Evolutionary conservation across 108 stramenopile species (phyloP).

Genomic region (Poteriospumella lacustris): DNA sequence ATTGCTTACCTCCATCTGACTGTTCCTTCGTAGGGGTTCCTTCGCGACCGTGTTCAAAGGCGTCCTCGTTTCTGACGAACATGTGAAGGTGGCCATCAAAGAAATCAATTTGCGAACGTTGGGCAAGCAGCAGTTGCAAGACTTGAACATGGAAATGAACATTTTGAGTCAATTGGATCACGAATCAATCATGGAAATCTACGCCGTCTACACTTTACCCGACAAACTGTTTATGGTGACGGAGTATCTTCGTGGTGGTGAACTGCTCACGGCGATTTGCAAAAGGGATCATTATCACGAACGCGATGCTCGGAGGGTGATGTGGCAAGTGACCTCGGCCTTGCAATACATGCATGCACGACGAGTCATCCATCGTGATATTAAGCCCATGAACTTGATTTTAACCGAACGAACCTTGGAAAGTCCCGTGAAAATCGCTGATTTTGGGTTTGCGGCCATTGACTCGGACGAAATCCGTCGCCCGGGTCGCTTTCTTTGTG

Average conservation of each 20-base stretch:
- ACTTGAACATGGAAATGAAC: slow-evolving; percentile 26
- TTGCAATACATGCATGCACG: slow-evolving; percentile 35
- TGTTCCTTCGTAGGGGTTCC: neutral
- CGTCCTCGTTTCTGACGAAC: neutral
- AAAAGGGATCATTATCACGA: slow-evolving; percentile 21
- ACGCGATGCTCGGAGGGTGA: slow-evolving; percentile 21
- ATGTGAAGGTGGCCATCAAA: slow-evolving; percentile 21
- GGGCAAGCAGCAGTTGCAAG: neutral
- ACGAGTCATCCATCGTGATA: slow-evolving; percentile 37
- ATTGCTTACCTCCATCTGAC: neutral
- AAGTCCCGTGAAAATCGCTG: neutral
- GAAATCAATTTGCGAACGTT: neutral
- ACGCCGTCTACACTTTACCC: neutral
- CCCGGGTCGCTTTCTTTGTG: neutral
- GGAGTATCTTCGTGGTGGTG: slow-evolving; percentile 25
- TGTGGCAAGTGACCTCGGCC: slow-evolving; percentile 27
- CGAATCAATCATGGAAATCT: neutral
- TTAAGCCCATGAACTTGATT: slow-evolving; percentile 40
- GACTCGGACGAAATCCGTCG: neutral
- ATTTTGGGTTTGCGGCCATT: slow-evolving; percentile 21
- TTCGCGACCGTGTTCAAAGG: neutral
- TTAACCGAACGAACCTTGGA: neutral
- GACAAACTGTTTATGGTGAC: slow-evolving; percentile 15
- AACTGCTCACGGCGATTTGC: neutral
- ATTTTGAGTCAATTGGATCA: slow-evolving; percentile 12